A percentile compares a stretch with the other conserved stretches of the same genome.
phyloP scores from a whole-genome alignment of 1,284 basidiomycete species.

The Apiotrichum laibachii region DNA sequence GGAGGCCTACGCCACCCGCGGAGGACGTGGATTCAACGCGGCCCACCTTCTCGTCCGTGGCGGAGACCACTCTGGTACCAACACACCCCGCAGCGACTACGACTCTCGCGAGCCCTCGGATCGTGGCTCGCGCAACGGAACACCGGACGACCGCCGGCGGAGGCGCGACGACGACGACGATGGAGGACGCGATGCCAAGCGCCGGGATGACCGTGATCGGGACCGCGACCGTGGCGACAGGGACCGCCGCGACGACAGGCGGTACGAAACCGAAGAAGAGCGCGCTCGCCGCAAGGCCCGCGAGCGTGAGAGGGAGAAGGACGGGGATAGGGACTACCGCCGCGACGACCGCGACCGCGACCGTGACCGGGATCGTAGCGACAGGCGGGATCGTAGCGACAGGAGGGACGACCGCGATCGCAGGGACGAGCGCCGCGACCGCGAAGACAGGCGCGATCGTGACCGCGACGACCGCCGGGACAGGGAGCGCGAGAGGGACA shows the following conservation, averaged over 20 bases:
- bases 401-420: background rate
- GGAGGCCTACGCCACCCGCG: slow-evolving; percentile 33
- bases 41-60: slow-evolving; percentile 37
- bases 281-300: slow-evolving; percentile 32
- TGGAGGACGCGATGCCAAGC: slow-evolving; percentile 19
- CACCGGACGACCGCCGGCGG: slow-evolving; percentile 12
- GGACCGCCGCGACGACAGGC: slow-evolving; percentile 2
- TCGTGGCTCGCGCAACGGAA: background rate
- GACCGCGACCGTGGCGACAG: slow-evolving; percentile 8
- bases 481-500: background rate
- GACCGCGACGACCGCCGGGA: background rate
- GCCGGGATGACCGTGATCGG: slow-evolving; percentile 18
- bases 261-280: slow-evolving; percentile 38
- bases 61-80: slow-evolving; percentile 7
- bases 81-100: slow-evolving; percentile 14
- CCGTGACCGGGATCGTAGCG: slow-evolving; percentile 1
- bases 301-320: slow-evolving; percentile 17
- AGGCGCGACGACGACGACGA: slow-evolving; percentile 25
- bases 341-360: slow-evolving; percentile 20
- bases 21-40: slow-evolving; percentile 45
- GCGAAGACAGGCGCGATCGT: background rate
- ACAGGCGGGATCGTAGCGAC: background rate
- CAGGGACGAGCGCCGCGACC: background rate
- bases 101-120: background rate
- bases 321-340: slow-evolving; percentile 16